Conservation (phyloP, 129 eudicot genomes). For the Sambucus nigra region DNA sequence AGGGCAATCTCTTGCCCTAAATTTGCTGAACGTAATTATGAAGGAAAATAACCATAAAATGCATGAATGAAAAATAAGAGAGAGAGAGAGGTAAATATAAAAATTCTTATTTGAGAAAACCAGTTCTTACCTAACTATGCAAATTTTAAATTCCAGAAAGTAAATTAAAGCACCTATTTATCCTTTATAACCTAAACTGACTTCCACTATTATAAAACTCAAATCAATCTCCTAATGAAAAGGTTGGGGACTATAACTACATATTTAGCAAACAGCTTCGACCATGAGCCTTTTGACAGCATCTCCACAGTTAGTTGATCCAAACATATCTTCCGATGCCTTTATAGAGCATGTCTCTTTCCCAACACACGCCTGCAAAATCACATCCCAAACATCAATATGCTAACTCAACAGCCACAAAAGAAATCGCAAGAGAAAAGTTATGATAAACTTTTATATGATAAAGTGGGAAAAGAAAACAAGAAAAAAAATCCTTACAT, state of each 20-base stretch:
- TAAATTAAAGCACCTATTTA: not conserved
- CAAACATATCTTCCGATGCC: conserved; percentile 41
- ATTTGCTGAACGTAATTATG: no score
- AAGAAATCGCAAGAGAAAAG: no score
- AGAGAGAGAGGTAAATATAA: no score
- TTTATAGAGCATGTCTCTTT: conserved; percentile 27
- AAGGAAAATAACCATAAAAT: no score
- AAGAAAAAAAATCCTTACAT: not conserved
- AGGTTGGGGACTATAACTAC: not conserved
- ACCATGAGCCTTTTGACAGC: conserved; percentile 31
- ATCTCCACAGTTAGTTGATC: conserved; percentile 16
- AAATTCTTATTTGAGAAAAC: no score
- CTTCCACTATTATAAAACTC: no score
- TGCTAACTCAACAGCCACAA: no score
- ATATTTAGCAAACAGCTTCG: conserved; percentile 35
- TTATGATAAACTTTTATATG: no score
- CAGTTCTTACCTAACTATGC: not conserved
- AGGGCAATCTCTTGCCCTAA: no score
- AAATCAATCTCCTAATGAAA: not conserved
- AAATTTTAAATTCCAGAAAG: not conserved
- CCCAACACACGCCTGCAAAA: conserved; percentile 41
- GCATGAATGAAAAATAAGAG: no score
- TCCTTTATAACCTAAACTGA: not conserved
- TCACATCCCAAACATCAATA: not conserved
- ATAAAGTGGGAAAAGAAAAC: no score